Evolutionary conservation across 208 protist species (phyloP).

Genomic region (Trypanosomatidae sp.): DNA sequence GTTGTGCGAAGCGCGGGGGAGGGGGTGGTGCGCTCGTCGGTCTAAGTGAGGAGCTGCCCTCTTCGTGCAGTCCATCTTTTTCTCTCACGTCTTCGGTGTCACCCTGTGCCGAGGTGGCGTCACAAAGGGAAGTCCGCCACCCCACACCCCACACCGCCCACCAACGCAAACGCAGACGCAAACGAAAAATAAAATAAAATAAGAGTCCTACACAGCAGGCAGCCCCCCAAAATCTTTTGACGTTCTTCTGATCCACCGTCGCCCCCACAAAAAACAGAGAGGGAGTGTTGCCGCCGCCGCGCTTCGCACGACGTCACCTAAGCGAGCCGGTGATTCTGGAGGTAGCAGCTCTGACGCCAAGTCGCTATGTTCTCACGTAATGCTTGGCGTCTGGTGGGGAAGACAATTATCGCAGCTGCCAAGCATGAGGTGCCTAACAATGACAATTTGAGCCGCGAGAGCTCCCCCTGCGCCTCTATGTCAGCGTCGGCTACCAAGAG

Average conservation of each 20-base stretch:
- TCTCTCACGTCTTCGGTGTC: background rate
- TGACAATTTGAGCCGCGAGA: background rate
- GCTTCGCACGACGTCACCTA: background rate
- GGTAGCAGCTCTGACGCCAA: background rate
- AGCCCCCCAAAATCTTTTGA: background rate
- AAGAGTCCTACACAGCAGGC: background rate
- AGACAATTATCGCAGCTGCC: constrained; percentile 2
- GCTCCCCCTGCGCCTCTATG: background rate
- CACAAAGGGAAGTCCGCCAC: background rate
- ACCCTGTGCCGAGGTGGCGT: background rate
- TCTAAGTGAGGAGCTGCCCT: background rate
- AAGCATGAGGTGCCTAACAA: background rate
- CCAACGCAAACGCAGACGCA: background rate
- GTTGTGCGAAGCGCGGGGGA: background rate
- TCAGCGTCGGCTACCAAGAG: background rate
- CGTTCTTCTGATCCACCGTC: background rate
- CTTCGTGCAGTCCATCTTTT: background rate
- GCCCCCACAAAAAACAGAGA: background rate
- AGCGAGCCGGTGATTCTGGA: background rate
- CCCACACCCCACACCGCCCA: background rate
- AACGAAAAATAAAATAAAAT: background rate
- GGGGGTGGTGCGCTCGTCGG: no score
- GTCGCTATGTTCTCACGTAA: constrained; percentile 10
- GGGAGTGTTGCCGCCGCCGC: background rate
- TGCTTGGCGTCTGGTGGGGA: constrained; percentile 12